Evolutionary conservation across 169 alveolate species (phyloP), one percentile per base, ranked within the genome.

Genomic region (Plasmodium fragile): DNA sequence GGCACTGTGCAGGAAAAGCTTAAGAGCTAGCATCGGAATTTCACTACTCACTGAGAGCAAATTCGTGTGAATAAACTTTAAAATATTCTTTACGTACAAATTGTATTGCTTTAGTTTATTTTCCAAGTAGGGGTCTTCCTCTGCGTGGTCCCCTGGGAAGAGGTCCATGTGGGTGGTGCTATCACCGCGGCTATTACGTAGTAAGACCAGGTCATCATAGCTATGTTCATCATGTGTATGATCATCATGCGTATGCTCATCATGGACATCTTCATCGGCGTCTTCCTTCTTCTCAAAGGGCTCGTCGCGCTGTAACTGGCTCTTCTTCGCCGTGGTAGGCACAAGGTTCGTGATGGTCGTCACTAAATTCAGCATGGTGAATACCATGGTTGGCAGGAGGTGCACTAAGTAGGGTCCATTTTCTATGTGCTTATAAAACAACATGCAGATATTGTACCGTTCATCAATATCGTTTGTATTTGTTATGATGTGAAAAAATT

Each of bases 1-100:
- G 36, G 97, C 96, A 73, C 93, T 79, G 34, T 93, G 52, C 22
- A 91, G 55, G 39, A 92, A 77, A 75, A 96, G 39, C 92, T 96
- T 96, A 7, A 85, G 79, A n/a, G 93, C 79, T 18, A 85, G 30
- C 18, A 85, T 53, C 78, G 85, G 75, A 92, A 83, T 53, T 90
- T 92, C 72, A 81, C 87, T 43, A 82, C 93, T n/a, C 45, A 55
- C 81, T 43, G 52, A 1, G 69, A 81, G 71, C 53, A 82, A 49
- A 69, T 59, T 83, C 1, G 91, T 83, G 34, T 92, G 93, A 45
- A 81, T 92, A 28, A 75, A 73, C 59, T 81, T 83, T 25, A 92
- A 65, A 16, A 83, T 73, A 49, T 72, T 81, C 69, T 75, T 82
- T 22, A 82, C 87, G 71, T 93, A 71, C 13, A 69, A 18, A 13